phyloP scores from a whole-genome alignment of 1,284 basidiomycete species.

The Rhodofomes roseus region DNA sequence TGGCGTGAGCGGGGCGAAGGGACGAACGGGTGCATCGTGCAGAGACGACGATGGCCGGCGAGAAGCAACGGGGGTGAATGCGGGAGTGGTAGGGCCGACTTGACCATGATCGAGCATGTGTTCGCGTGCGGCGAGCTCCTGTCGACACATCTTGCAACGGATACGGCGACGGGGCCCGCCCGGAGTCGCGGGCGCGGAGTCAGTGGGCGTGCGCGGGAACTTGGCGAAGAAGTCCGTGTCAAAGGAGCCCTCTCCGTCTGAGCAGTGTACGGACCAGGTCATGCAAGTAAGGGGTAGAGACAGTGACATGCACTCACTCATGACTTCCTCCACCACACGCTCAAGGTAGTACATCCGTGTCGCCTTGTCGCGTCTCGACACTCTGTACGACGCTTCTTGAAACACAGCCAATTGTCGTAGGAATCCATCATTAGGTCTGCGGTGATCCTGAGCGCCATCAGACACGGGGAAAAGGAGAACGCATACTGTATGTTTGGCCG shows the following conservation, averaged over 20 bases:
- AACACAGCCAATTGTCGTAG: slow-evolving; percentile 76
- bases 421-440: slow-evolving; percentile 79
- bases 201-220: slow-evolving; percentile 62
- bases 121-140: slow-evolving; percentile 83
- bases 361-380: slow-evolving; percentile 64
- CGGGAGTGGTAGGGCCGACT: slow-evolving; percentile 62
- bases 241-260: slow-evolving; percentile 71
- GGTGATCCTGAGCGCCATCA: not conserved
- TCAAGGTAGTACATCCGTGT: slow-evolving; percentile 82
- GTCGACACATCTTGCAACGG: slow-evolving; percentile 89
- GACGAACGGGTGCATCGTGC: slow-evolving; percentile 15
- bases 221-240: slow-evolving; percentile 73
- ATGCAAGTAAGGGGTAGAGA: not conserved
- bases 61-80: slow-evolving; percentile 41
- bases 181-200: slow-evolving; percentile 60
- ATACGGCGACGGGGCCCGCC: slow-evolving; percentile 58
- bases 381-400: slow-evolving; percentile 64
- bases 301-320: slow-evolving; percentile 49
- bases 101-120: slow-evolving; percentile 92
- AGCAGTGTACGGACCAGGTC: not conserved
- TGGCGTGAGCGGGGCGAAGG: slow-evolving; percentile 10
- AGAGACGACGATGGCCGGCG: slow-evolving; percentile 37
- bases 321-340: slow-evolving; percentile 65
- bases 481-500: slow-evolving; percentile 70
- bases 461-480: not conserved